Conservation (phyloP, 768 basidiomycete species). For the Agaricus sinodeliciosus region DNA sequence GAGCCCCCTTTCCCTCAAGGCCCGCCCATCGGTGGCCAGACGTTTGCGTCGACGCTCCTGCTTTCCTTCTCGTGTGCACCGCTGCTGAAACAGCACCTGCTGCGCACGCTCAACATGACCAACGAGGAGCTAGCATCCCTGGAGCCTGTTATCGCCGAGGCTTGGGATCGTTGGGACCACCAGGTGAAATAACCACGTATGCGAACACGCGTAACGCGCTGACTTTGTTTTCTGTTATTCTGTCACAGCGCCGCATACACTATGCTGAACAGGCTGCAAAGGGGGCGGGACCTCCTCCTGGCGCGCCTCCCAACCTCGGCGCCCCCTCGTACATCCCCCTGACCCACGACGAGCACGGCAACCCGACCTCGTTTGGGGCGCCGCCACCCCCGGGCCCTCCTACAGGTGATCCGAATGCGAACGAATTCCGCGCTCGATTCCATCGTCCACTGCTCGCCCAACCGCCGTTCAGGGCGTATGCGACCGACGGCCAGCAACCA, state of each 20-base stretch:
- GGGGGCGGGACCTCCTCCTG: conserved; percentile 19
- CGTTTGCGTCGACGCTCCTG: conserved; percentile 72
- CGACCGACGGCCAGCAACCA: conserved; percentile 11
- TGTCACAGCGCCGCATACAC: conserved; percentile 32
- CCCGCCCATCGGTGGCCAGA: conserved; percentile 57
- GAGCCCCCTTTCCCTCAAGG: conserved; percentile 63
- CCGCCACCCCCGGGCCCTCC: conserved; percentile 8
- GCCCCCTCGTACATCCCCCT: conserved; percentile 20
- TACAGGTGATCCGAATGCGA: conserved; percentile 5
- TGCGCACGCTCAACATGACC: conserved; percentile 68
- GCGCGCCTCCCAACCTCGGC: conserved; percentile 19
- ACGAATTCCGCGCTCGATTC: conserved; percentile 9
- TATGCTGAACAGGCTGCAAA: conserved; percentile 35
- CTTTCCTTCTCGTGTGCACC: conserved; percentile 73
- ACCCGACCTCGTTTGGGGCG: conserved; percentile 9
- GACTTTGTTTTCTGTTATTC: not conserved
- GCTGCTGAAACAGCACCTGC: conserved; percentile 65
- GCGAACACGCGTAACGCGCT: conserved; percentile 9
- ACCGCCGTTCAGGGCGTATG: conserved; percentile 8
- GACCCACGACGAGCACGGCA: conserved; percentile 20
- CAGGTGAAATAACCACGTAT: conserved; percentile 39
- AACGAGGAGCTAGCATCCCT: conserved; percentile 74
- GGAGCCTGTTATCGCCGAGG: conserved; percentile 75
- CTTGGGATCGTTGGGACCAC: conserved; percentile 84
- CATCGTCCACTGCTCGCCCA: conserved; percentile 13